These are phyloP conservation scores for Trypanosoma platydactyli DNA, from an alignment of 208 protist genomes.

Conservation along the genomic window DNA sequence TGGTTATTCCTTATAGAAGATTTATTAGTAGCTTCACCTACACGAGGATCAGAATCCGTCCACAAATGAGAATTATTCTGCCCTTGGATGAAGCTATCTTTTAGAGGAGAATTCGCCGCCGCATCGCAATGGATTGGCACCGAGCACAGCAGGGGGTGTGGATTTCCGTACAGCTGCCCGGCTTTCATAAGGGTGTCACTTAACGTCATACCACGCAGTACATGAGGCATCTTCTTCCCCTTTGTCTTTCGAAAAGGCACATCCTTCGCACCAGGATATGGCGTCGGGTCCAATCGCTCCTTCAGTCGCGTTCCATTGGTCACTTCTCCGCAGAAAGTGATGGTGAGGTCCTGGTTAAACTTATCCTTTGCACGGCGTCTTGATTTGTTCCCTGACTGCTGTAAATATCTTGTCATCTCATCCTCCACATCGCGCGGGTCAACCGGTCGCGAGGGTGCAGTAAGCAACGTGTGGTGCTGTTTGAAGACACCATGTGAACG, in stretches of 20 bases:
- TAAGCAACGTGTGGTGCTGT: conserved; percentile 73
- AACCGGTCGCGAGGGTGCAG: conserved; percentile 55
- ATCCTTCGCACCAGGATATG: conserved; percentile 62
- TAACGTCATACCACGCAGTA: conserved; percentile 60
- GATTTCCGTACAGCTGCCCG: conserved; percentile 71
- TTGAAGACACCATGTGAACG: conserved; percentile 64
- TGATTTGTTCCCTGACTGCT: conserved; percentile 37
- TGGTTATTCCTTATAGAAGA: conserved; percentile 3
- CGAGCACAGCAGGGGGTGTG: conserved; percentile 72
- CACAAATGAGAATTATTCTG: neutral
- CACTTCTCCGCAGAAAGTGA: conserved; percentile 81
- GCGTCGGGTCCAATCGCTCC: conserved; percentile 61
- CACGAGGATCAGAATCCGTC: neutral
- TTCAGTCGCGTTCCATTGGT: conserved; percentile 62
- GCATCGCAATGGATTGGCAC: conserved; percentile 18
- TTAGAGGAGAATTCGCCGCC: neutral
- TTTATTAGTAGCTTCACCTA: neutral
- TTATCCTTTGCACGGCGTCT: conserved; percentile 47
- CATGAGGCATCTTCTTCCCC: conserved; percentile 18
- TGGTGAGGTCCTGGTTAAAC: conserved; percentile 69
- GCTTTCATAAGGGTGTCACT: conserved; percentile 52
- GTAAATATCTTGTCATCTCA: conserved; percentile 43
- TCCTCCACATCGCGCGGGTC: conserved; percentile 69
- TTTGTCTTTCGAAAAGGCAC: conserved; percentile 38
- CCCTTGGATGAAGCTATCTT: neutral